Conservation (phyloP, 495 filamentous ascomycete species). For the Choiromyces venosus region DNA sequence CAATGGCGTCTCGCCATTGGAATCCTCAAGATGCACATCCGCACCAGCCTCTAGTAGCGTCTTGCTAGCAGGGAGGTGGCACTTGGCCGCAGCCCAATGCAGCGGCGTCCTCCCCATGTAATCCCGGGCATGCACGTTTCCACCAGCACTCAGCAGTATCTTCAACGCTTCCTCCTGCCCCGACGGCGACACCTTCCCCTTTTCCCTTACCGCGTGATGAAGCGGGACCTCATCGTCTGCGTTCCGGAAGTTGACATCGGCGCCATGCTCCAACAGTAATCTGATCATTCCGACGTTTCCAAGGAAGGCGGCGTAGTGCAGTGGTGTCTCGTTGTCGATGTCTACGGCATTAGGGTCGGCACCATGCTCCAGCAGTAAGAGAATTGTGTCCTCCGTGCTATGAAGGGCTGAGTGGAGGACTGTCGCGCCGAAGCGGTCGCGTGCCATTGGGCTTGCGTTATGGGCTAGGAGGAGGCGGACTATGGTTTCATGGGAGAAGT, state of each 20-base stretch:
- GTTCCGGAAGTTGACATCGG: conserved; percentile 3
- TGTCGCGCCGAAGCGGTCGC: not conserved
- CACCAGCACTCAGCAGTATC: not conserved
- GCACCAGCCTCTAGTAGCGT: conserved; percentile 27
- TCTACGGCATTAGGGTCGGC: not conserved
- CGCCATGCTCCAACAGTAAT: conserved; percentile 12
- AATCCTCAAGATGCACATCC: conserved; percentile 8
- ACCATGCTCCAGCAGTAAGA: not conserved
- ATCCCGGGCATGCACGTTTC: conserved; percentile 4
- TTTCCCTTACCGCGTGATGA: conserved; percentile 5
- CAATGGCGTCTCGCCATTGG: conserved; percentile 26
- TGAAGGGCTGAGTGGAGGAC: not conserved
- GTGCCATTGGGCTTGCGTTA: not conserved
- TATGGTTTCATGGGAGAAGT: not conserved
- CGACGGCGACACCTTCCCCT: not conserved
- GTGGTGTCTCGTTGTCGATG: conserved; percentile 4
- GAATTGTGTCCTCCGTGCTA: not conserved
- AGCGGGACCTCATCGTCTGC: conserved; percentile 8
- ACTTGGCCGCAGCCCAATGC: conserved; percentile 19
- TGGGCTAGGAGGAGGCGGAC: not conserved
- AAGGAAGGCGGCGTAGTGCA: conserved; percentile 16
- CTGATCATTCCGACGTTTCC: conserved; percentile 11
- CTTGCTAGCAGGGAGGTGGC: conserved; percentile 13
- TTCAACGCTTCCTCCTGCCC: not conserved
- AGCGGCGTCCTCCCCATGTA: conserved; percentile 25